These are phyloP conservation scores for Acanthamoeba sp. DNA, from an alignment of 208 protist genomes.

Conservation along the genomic window DNA sequence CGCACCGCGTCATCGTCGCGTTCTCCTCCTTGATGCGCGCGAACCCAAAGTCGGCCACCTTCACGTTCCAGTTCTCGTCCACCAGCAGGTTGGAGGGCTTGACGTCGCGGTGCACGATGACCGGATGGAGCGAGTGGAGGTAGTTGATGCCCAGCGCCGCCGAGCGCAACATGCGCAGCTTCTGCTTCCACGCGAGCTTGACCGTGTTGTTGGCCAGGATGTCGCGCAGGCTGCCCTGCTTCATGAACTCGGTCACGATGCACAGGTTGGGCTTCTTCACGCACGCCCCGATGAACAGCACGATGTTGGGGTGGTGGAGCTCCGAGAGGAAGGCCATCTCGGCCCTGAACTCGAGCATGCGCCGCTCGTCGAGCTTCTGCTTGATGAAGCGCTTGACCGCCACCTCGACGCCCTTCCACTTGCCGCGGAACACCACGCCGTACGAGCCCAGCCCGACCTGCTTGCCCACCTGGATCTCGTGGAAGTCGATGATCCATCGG, in stretches of 20 bases:
- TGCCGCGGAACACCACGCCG: background rate
- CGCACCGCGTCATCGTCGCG: background rate
- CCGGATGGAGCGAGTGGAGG: background rate
- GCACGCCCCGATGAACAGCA: slow-evolving; percentile 20
- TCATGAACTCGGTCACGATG: slow-evolving; percentile 48
- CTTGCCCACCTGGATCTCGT: background rate
- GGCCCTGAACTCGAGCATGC: background rate
- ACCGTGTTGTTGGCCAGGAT: background rate
- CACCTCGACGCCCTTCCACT: slow-evolving; percentile 8
- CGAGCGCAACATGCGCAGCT: background rate
- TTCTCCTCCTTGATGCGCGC: background rate
- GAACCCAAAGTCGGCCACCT: slow-evolving; percentile 15
- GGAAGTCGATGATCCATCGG: background rate
- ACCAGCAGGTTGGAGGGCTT: slow-evolving; percentile 28
- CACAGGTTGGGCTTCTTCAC: background rate
- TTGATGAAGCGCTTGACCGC: background rate
- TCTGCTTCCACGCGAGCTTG: background rate
- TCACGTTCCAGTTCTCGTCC: slow-evolving; percentile 22
- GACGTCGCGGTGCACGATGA: slow-evolving; percentile 33
- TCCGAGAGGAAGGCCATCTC: background rate
- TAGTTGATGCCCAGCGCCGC: slow-evolving; percentile 12
- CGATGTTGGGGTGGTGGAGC: slow-evolving; percentile 37
- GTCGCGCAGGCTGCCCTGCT: slow-evolving; percentile 20
- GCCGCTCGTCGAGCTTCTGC: background rate
- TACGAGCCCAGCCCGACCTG: background rate